These are phyloP conservation scores for Claviceps sorghi DNA, from an alignment of 2,329 filamentous ascomycete genomes.

Conservation along the genomic window DNA sequence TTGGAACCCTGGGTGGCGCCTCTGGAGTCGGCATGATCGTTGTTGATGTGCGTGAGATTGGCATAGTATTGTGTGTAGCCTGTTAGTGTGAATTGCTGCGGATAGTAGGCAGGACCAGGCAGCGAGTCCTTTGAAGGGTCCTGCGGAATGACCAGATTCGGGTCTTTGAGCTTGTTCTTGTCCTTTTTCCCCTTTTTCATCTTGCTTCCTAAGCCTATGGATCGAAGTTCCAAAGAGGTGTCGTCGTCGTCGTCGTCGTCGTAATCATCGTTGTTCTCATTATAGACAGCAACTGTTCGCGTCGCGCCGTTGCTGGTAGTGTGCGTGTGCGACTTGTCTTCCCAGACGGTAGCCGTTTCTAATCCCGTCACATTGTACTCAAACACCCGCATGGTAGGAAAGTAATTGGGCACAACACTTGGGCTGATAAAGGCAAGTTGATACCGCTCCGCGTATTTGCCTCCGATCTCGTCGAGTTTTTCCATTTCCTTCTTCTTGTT, in stretches of 20 bases:
- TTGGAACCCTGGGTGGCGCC: slow-evolving; percentile 21
- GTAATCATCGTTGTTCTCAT: slow-evolving; percentile 1
- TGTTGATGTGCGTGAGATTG: slow-evolving; percentile 84
- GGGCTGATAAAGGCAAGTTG: slow-evolving; percentile 67
- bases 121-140: slow-evolving; percentile 57
- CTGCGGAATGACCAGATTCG: slow-evolving; percentile 50
- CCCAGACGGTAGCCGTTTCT: slow-evolving; percentile 39
- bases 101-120: slow-evolving; percentile 81
- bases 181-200: slow-evolving; percentile 28
- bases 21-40: slow-evolving; percentile 29
- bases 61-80: slow-evolving; percentile 86
- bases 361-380: slow-evolving; percentile 85
- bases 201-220: slow-evolving; percentile 12
- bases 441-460: slow-evolving; percentile 72
- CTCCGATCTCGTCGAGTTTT: slow-evolving; percentile 52
- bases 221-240: slow-evolving; percentile 16
- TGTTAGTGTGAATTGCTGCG: slow-evolving; percentile 63
- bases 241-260: slow-evolving; percentile 11
- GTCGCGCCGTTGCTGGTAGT: neutral
- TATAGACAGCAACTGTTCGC: neutral
- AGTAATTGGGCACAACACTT: slow-evolving; percentile 86
- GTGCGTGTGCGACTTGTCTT: slow-evolving; percentile 18
- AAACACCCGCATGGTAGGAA: slow-evolving; percentile 75
- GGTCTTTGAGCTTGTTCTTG: slow-evolving; percentile 39
- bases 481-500: slow-evolving; percentile 31